phyloP scores from a whole-genome alignment of 371 early-diverging fungal species.

The Furculomyces boomerangus region DNA sequence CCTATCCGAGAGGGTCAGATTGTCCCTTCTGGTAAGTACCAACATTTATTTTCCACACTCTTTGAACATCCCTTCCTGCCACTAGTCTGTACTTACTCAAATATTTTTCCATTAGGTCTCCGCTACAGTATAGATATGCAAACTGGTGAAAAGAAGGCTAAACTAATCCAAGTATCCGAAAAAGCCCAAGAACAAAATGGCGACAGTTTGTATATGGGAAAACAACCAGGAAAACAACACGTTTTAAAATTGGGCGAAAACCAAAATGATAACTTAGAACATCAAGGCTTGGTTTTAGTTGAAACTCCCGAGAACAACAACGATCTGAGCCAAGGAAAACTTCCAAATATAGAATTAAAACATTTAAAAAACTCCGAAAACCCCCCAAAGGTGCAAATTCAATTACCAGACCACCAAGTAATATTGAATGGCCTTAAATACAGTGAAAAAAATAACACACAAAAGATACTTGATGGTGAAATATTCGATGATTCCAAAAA shows the following conservation, averaged over 20 bases:
- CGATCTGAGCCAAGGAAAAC: no score
- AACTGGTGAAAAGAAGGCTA: slow-evolving; percentile 30
- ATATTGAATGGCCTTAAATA: no score
- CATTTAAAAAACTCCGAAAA: no score
- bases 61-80: neutral
- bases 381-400: no score
- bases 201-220: neutral
- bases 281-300: no score
- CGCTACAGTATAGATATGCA: slow-evolving; percentile 34
- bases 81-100: neutral
- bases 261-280: no score
- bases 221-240: neutral
- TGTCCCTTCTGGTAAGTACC: slow-evolving; percentile 25
- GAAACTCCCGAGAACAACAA: no score
- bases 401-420: no score
- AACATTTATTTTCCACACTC: neutral
- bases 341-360: no score
- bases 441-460: no score
- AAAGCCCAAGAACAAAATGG: neutral
- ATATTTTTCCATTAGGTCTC: slow-evolving; percentile 17
- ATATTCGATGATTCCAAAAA: neutral
- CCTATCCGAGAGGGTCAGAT: slow-evolving; percentile 30
- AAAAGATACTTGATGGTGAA: neutral
- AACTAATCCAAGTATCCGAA: slow-evolving; percentile 20
- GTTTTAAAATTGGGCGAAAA: no score